These are phyloP conservation scores for Lasiosphaeria ovina DNA, from an alignment of 495 filamentous ascomycete species.

Conservation along the genomic window DNA sequence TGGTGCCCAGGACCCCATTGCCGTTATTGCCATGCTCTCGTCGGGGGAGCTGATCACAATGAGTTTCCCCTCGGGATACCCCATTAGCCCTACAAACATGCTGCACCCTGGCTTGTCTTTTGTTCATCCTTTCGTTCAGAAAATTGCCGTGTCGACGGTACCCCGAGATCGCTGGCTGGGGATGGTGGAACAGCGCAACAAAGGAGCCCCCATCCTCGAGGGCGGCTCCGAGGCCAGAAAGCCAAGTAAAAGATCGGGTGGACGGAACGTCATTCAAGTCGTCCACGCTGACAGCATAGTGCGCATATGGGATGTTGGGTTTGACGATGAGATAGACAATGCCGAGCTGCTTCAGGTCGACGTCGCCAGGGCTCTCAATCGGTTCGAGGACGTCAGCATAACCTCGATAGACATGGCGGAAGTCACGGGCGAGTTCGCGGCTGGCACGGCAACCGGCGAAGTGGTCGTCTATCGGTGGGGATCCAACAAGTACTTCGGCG, in stretches of 20 bases:
- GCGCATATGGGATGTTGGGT: conserved; percentile 84
- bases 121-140: conserved; percentile 82
- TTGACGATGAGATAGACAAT: conserved; percentile 92
- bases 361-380: conserved; percentile 74
- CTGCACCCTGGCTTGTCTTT: conserved; percentile 79
- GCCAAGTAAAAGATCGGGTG: conserved; percentile 70
- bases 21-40: conserved; percentile 70
- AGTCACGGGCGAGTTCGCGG: conserved; percentile 78
- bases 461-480: conserved; percentile 87
- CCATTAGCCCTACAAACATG: conserved; percentile 87
- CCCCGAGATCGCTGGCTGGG: conserved; percentile 82
- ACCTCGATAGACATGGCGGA: conserved; percentile 71
- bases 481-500: conserved; percentile 61
- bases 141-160: conserved; percentile 62
- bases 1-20: conserved; percentile 86
- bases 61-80: conserved; percentile 86
- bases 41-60: conserved; percentile 86
- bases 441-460: conserved; percentile 77
- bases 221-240: conserved; percentile 71
- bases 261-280: conserved; percentile 75
- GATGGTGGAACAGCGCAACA: conserved; percentile 70
- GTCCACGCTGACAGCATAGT: conserved; percentile 86
- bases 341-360: conserved; percentile 77
- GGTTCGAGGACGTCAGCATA: conserved; percentile 74
- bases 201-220: conserved; percentile 69